These are phyloP conservation scores for Pseudogymnoascus sp. DNA, from an alignment of 2,329 filamentous ascomycete species.

Conservation along the genomic window DNA sequence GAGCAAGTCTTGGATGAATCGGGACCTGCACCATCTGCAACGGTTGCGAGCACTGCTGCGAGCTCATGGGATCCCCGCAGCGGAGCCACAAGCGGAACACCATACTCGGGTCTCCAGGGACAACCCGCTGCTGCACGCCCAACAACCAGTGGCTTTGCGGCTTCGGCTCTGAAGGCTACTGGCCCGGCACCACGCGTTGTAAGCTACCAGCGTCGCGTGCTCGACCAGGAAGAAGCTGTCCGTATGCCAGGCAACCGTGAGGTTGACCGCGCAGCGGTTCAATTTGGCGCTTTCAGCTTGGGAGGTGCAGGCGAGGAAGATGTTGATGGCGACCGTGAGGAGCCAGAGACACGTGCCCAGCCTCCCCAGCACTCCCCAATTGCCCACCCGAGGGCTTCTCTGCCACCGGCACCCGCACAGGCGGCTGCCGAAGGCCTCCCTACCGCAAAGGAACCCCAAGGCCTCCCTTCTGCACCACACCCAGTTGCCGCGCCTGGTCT, in stretches of 20 bases:
- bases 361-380: constrained; percentile 89
- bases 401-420: constrained; percentile 61
- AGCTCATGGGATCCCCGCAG: constrained; percentile 73
- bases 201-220: constrained; percentile 74
- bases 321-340: constrained; percentile 89
- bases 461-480: constrained; percentile 42
- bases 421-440: constrained; percentile 45
- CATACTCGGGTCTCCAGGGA: constrained; percentile 54
- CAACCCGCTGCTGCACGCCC: constrained; percentile 49
- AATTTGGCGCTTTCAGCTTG: constrained; percentile 92
- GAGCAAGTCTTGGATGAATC: constrained; percentile 83
- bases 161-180: constrained; percentile 72
- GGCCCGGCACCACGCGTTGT: constrained; percentile 57
- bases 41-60: constrained; percentile 78
- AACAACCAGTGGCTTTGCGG: constrained; percentile 63
- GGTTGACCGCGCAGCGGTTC: constrained; percentile 83
- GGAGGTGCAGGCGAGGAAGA: constrained; percentile 71
- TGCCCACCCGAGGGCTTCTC: constrained; percentile 72
- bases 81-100: constrained; percentile 51
- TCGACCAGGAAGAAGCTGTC: constrained; percentile 95
- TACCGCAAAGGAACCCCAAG: constrained; percentile 33
- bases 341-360: constrained; percentile 87
- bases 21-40: constrained; percentile 66
- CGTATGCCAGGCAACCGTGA: constrained; percentile 97
- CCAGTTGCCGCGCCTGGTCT: constrained; percentile 31